Conservation (phyloP, 140 eudicot genomes). For the Flaveria floridana region DNA sequence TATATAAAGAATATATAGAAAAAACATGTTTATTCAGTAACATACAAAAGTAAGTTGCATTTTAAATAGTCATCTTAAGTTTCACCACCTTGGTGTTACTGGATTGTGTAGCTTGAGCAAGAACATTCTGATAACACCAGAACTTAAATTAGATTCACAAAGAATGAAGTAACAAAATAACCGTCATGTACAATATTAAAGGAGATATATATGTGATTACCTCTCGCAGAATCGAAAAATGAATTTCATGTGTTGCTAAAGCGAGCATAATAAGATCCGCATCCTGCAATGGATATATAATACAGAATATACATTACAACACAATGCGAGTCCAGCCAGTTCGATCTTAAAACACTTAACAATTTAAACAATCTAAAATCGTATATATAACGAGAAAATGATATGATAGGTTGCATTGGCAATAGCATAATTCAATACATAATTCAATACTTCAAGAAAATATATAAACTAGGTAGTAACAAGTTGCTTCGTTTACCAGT, state of each 20-base stretch:
- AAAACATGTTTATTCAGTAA: neutral
- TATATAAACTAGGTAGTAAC: neutral
- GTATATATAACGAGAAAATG: neutral
- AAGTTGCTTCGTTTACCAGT: slow-evolving; percentile 41
- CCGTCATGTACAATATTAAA: neutral
- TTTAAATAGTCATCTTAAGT: slow-evolving; percentile 23
- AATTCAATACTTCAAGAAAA: too few relatives aligned
- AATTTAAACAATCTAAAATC: neutral
- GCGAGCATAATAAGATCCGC: slow-evolving; percentile 71
- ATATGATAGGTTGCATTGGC: neutral
- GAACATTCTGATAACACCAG: slow-evolving; percentile 34
- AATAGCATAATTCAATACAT: too few relatives aligned
- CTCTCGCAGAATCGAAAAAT: slow-evolving; percentile 68
- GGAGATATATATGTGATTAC: slow-evolving; percentile 28
- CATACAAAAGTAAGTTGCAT: neutral
- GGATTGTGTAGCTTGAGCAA: neutral
- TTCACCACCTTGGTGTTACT: slow-evolving; percentile 11
- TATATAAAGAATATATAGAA: neutral
- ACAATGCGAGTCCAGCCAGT: neutral
- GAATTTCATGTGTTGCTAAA: slow-evolving; percentile 61
- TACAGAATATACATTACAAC: neutral
- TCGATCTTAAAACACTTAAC: neutral
- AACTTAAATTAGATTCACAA: slow-evolving; percentile 1
- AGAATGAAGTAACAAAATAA: neutral
- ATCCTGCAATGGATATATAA: slow-evolving; percentile 43